A percentile compares a stretch with the other conserved stretches of the same genome.
Conservation (phyloP, 2,329 filamentous ascomycete species). For the Alternaria gaisen region DNA sequence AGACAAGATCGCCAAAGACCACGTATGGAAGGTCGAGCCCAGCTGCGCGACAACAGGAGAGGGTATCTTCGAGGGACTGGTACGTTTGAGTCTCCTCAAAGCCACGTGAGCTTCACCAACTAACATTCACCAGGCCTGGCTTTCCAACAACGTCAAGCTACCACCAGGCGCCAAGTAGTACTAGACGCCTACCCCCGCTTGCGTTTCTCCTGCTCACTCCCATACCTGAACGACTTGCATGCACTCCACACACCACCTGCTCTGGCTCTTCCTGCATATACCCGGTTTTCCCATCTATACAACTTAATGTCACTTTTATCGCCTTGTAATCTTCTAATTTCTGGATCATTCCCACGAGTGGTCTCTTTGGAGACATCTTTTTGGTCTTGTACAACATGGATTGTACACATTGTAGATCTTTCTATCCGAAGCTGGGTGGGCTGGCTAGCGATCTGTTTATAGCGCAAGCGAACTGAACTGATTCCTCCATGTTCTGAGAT, state of each 20-base stretch:
- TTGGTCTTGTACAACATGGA: not conserved
- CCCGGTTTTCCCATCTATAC: constrained; percentile 41
- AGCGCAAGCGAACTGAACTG: not conserved
- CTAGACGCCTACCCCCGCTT: constrained; percentile 11
- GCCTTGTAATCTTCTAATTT: constrained; percentile 14
- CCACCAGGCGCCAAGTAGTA: constrained; percentile 48
- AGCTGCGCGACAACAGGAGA: constrained; percentile 63
- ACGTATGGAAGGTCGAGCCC: constrained; percentile 64
- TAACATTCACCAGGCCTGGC: constrained; percentile 52
- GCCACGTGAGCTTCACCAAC: not conserved
- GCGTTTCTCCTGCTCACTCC: constrained; percentile 16
- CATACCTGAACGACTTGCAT: constrained; percentile 47
- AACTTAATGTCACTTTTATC: constrained; percentile 8
- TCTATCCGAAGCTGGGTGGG: not conserved
- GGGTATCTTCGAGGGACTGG: constrained; percentile 62
- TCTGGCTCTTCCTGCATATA: constrained; percentile 49
- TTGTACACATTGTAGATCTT: not conserved
- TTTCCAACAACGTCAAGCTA: constrained; percentile 61
- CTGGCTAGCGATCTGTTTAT: not conserved
- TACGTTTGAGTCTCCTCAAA: constrained; percentile 28
- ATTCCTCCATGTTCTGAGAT: not conserved
- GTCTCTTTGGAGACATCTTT: not conserved
- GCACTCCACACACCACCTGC: constrained; percentile 26
- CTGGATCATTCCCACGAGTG: not conserved
- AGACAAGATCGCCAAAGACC: constrained; percentile 60